A percentile compares a stretch with the other conserved stretches of the same genome.
Evolutionary conservation across 306 rosid species (phyloP).

Genomic region (Cucurbita moschata): DNA sequence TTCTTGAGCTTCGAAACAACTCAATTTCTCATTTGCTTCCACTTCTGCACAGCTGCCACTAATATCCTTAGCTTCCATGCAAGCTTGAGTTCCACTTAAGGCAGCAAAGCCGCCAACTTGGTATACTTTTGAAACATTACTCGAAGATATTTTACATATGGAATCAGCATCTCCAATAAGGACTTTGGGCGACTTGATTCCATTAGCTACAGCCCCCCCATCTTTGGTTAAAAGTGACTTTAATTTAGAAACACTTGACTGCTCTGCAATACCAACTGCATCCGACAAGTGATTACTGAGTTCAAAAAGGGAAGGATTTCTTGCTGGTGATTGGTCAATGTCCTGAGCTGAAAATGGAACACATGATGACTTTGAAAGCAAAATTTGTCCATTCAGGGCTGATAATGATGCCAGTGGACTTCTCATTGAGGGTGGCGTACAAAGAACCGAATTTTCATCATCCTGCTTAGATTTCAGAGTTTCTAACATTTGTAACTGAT

Average conservation of each 20-base stretch:
- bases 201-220: constrained; percentile 13
- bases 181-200: constrained; percentile 11
- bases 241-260: constrained; percentile 5
- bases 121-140: constrained; percentile 13
- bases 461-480: constrained; percentile 14
- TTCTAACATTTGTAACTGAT: constrained; percentile 29
- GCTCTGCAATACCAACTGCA: constrained; percentile 20
- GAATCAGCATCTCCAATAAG: constrained; percentile 4
- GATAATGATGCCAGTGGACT: constrained; percentile 46
- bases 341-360: constrained; percentile 55
- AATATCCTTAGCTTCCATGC: constrained; percentile 15
- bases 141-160: constrained; percentile 9
- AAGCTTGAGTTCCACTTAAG: constrained; percentile 19
- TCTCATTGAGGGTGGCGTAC: constrained; percentile 60
- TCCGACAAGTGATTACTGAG: constrained; percentile 9
- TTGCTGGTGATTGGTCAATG: constrained; percentile 17
- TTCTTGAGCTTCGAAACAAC: constrained; percentile 4
- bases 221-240: constrained; percentile 10
- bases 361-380: constrained; percentile 26
- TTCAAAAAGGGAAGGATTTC: constrained; percentile 15
- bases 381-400: constrained; percentile 32
- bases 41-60: constrained; percentile 13
- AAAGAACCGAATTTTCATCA: constrained; percentile 17
- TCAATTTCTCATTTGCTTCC: constrained; percentile 14
- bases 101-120: constrained; percentile 13